Percentiles rank a stretch among this genome's conserved stretches.
Evolutionary conservation across 352 stramenopile species (phyloP).

Genomic region (Phytopythium sindhum): DNA sequence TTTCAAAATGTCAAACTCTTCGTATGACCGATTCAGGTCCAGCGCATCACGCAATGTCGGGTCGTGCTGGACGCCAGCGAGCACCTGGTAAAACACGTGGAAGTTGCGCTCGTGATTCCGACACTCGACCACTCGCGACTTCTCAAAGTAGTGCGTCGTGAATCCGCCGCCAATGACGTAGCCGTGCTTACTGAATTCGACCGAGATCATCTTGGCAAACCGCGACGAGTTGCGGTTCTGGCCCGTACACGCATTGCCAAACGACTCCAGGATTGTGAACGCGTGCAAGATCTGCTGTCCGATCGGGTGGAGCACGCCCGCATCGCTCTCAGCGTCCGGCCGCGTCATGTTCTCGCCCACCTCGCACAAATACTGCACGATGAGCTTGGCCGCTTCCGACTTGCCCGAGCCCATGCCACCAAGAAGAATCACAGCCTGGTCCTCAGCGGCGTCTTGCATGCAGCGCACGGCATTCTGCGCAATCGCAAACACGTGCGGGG

Average conservation of each 20-base stretch:
- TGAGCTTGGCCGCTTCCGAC: constrained; percentile 75
- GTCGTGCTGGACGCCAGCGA: constrained; percentile 73
- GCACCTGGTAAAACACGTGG: constrained; percentile 92
- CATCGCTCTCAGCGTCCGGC: constrained; percentile 36
- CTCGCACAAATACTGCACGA: constrained; percentile 83
- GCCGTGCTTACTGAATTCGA: constrained; percentile 77
- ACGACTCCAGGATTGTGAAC: constrained; percentile 75
- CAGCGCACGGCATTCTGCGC: constrained; percentile 72
- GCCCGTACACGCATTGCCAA: constrained; percentile 57
- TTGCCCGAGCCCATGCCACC: constrained; percentile 75
- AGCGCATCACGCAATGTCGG: constrained; percentile 59
- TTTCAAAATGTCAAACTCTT: constrained; percentile 64
- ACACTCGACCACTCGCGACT: constrained; percentile 76
- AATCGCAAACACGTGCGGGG: constrained; percentile 74
- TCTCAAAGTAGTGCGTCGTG: constrained; percentile 82
- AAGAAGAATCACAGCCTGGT: constrained; percentile 74
- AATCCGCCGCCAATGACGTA: constrained; percentile 77
- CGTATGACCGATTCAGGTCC: constrained; percentile 52
- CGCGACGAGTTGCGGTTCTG: constrained; percentile 75
- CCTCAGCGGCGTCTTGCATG: constrained; percentile 77
- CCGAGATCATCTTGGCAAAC: constrained; percentile 82
- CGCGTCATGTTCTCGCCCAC: constrained; percentile 55
- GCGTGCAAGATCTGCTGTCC: constrained; percentile 80
- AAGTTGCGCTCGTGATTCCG: constrained; percentile 88
- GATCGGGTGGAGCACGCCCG: constrained; percentile 61